These are phyloP conservation scores for Apiospora sp. DNA, from an alignment of 2,329 filamentous ascomycete genomes.

Conservation along the genomic window DNA sequence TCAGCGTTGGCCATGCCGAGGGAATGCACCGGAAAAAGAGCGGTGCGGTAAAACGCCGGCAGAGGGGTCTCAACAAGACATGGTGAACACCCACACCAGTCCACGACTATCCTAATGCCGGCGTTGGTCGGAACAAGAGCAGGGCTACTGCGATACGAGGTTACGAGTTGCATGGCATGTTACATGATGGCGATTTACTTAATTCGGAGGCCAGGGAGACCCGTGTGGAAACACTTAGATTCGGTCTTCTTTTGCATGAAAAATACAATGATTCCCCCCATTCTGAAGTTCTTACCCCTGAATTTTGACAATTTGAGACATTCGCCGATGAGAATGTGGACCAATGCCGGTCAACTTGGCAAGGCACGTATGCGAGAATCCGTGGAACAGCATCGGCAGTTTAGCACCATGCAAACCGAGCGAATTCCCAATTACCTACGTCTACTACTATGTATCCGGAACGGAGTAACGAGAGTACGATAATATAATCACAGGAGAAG, in stretches of 20 bases:
- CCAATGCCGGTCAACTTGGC: too few relatives aligned
- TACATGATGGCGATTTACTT: constrained; percentile 19
- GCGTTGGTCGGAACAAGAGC: neutral
- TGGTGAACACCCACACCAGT: neutral
- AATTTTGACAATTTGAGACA: too few relatives aligned
- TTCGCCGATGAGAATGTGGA: too few relatives aligned
- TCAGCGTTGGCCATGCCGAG: neutral
- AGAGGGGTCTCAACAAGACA: neutral
- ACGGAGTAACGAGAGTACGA: too few relatives aligned
- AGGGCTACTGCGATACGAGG: constrained; percentile 16
- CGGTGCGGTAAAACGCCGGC: neutral
- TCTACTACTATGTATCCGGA: too few relatives aligned
- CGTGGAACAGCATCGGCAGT: too few relatives aligned
- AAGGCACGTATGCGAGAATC: too few relatives aligned
- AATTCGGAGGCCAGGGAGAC: neutral
- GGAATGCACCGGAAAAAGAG: neutral
- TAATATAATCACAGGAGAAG: too few relatives aligned
- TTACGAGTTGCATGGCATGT: constrained; percentile 22
- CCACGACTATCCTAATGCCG: neutral
- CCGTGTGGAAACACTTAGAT: neutral
- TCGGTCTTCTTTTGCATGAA: constrained; percentile 14
- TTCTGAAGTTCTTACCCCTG: too few relatives aligned
- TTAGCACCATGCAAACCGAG: too few relatives aligned
- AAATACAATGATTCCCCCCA: constrained; percentile 19
- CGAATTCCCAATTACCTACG: too few relatives aligned